Evolutionary conservation across 345 rosid species (phyloP), one percentile per base, ranked within the genome.

Genomic region (Dimocarpus longan): DNA sequence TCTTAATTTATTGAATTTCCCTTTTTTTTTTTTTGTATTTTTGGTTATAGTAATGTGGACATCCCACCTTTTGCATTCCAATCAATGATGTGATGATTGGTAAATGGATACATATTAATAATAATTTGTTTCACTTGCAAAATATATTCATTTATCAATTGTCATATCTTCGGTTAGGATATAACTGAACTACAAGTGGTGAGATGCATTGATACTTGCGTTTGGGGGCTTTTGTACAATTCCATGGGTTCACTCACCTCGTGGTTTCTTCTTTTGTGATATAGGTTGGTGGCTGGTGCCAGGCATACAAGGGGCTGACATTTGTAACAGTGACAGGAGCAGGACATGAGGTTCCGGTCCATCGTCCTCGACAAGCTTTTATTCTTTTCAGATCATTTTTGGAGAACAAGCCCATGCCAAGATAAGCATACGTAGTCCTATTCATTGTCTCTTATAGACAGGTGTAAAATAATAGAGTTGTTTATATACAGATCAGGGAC

Each of bases 281-380:
- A 26, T 66, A 95, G 99, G 98, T 92, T 76, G 99, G 96, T 16
- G 98, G 99, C 18, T 93, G 99, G 98, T 91, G 98, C 91, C 99
- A 95, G 88, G 92, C 84, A 43, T 95, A 93, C 84, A 71, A 82
- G 85, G 98, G 99, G 48, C 89, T 95, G 81, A 91, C 98, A 12
- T 80, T 93, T 21, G 95, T 95, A 4, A 88, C 98, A 22, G 92
- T 95, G 19, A 87, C 81, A 8, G 98, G 99, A 79, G 98, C 99
- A 42, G 99, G 99, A 65, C 98, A 95, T 21, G 98, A 95, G 80
- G 99, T 93, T 75, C 98, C 99, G 0, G 87, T 93, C 42, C 97
- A 80, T 74, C 90, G 93, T 24, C 97, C 99, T 4, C 93, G 97
- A 65, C 90, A 92, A 84, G 95, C 97, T 16, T 95, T 87, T 77